These are phyloP conservation scores for Colletotrichum sp. DNA, from an alignment of 2,329 filamentous ascomycete species.

Conservation along the genomic window DNA sequence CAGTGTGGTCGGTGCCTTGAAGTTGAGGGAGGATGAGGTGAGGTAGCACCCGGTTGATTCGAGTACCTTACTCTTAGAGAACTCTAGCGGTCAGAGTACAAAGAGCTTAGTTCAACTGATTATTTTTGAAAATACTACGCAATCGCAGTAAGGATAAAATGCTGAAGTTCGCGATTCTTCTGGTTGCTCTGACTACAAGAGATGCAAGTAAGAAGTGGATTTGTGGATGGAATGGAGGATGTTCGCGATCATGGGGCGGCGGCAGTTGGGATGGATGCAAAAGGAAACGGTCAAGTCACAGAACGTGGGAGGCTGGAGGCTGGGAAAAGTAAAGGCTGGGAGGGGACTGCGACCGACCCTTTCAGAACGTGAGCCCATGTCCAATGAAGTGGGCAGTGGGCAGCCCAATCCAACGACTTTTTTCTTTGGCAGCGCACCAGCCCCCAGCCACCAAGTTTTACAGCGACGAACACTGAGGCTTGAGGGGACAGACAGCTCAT, in stretches of 20 bases:
- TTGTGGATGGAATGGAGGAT: conserved; percentile 19
- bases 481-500: not conserved
- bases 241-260: conserved; percentile 15
- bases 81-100: conserved; percentile 3
- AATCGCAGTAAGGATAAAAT: not conserved
- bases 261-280: conserved; percentile 15
- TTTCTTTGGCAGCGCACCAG: conserved; percentile 5
- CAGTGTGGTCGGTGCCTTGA: not conserved
- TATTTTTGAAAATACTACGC: not conserved
- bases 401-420: not conserved
- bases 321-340: conserved; percentile 19
- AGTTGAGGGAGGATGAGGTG: not conserved
- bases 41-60: not conserved
- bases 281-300: conserved; percentile 10
- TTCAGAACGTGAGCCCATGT: not conserved
- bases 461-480: conserved; percentile 3
- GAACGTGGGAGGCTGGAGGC: conserved; percentile 20
- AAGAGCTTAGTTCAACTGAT: not conserved
- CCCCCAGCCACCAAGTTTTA: conserved; percentile 16
- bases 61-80: not conserved
- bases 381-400: not conserved
- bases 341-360: not conserved
- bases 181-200: conserved; percentile 22
- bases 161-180: not conserved
- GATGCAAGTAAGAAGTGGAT: conserved; percentile 19